phyloP scores from a whole-genome alignment of 2,329 filamentous ascomycete genomes.

The Didymosphaeria variabile region DNA sequence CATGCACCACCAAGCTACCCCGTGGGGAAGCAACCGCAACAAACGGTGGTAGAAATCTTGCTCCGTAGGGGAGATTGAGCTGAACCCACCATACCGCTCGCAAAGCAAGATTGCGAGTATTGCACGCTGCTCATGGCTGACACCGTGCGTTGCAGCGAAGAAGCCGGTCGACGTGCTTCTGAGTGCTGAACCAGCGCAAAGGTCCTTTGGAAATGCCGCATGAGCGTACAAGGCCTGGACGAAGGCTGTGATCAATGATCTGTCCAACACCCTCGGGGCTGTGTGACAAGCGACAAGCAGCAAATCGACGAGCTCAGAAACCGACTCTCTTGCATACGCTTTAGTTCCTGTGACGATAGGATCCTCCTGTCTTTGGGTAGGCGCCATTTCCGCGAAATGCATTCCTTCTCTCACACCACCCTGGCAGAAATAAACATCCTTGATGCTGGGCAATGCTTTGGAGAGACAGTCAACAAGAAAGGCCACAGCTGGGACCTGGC shows the following conservation, averaged over 20 bases:
- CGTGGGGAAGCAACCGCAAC: slow-evolving; percentile 61
- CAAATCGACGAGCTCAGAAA: slow-evolving; percentile 57
- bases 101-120: slow-evolving; percentile 76
- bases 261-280: slow-evolving; percentile 44
- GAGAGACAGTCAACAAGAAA: slow-evolving; percentile 81
- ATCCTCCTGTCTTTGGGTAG: slow-evolving; percentile 67
- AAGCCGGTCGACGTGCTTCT: slow-evolving; percentile 75
- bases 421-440: slow-evolving; percentile 79
- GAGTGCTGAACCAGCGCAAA: slow-evolving; percentile 71
- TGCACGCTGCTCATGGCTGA: slow-evolving; percentile 76
- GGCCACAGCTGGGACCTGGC: slow-evolving; percentile 84
- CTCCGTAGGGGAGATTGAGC: slow-evolving; percentile 66
- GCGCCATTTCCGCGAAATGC: slow-evolving; percentile 74
- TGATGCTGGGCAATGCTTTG: slow-evolving; percentile 73
- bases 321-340: slow-evolving; percentile 61
- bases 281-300: slow-evolving; percentile 58
- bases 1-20: slow-evolving; percentile 70
- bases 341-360: slow-evolving; percentile 72
- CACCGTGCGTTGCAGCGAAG: slow-evolving; percentile 73
- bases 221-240: slow-evolving; percentile 66
- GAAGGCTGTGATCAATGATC: slow-evolving; percentile 63
- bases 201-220: slow-evolving; percentile 54
- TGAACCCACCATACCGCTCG: slow-evolving; percentile 73
- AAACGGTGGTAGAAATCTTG: slow-evolving; percentile 63
- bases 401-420: slow-evolving; percentile 88